Evolutionary conservation across 208 protist species (phyloP), one percentile per base, ranked within the genome.

Genomic region (Wallacemonas sp.): DNA sequence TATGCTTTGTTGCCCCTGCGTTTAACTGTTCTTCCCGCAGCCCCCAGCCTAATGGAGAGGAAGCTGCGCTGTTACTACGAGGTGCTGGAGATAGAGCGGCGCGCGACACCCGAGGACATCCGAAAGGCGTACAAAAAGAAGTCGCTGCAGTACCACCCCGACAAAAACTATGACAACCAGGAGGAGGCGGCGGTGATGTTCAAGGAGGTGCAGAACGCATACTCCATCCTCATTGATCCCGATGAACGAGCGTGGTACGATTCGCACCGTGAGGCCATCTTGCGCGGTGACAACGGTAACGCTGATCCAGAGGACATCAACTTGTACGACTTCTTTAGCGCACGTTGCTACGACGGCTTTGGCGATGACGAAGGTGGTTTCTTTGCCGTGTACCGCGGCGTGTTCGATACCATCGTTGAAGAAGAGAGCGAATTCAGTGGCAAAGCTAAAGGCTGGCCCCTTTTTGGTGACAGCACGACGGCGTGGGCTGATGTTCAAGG

Each of bases 191-290:
- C 76, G 15, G 50, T 71, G 13, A 72, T 64, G 66, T 97, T 97
- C 62, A 95, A 95, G 57, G 87, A 92, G 38, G 87, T 95, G 42
- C 79, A 93, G 42, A 93, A 97, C 50, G 93, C 93, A 10, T 97
- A 97, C 77, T 71, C 85, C 0, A 66, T 96, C 44, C 78, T 97
- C 41, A 90, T 79, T 62, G 91, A 97, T 65, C 54, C 81, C 10
- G 58, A 92, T 24, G 90, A 95, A 68, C 87, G 91, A 10, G 85
- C 81, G 6, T 93, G 87, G 87, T 97, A 97, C 68, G 93, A 97
- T 71, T 76, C 87, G n/a, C 91, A 96, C 68, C 75, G 87, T 21
- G 87, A 93, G 64, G 72, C 70, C 13, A 93, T 96, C 48, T 72
- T 96, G 9, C 71, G 77, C 37, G 87, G 91, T 22, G 82, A 64